A percentile compares a stretch with the other conserved stretches of the same genome.
Conservation (phyloP, 805 yeast species). For the Cyberlindnera mycetangii region DNA sequence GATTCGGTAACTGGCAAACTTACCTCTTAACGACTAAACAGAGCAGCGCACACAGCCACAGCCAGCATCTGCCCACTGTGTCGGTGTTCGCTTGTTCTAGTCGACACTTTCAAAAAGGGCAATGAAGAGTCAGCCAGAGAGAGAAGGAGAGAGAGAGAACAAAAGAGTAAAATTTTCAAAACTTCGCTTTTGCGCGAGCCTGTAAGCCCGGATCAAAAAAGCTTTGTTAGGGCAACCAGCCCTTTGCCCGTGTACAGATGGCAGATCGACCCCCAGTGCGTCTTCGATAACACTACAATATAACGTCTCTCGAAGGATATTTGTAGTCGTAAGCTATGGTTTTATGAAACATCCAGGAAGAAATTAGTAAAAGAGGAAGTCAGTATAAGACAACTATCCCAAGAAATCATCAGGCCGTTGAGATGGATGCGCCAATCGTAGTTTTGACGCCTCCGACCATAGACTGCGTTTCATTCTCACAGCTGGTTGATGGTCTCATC, state of each 20-base stretch:
- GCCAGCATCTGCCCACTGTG: background rate
- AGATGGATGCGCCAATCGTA: background rate
- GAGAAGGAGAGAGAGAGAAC: background rate
- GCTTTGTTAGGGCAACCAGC: conserved; percentile 3
- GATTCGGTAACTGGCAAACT: background rate
- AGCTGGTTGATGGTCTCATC: background rate
- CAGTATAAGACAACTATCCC: too few relatives aligned
- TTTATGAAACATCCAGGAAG: too few relatives aligned
- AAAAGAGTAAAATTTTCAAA: conserved; percentile 2
- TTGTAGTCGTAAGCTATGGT: too few relatives aligned
- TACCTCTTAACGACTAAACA: background rate
- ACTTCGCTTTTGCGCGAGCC: background rate
- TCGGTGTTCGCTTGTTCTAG: background rate
- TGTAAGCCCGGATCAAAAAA: background rate
- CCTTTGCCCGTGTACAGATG: background rate
- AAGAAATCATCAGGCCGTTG: background rate
- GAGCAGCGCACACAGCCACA: background rate
- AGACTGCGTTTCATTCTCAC: background rate
- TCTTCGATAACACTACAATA: too few relatives aligned
- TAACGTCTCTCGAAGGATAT: too few relatives aligned
- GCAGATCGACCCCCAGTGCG: background rate
- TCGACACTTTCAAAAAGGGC: background rate
- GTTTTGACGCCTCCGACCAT: background rate
- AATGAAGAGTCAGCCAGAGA: background rate
- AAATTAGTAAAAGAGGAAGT: too few relatives aligned